A percentile compares a stretch with the other conserved stretches of the same genome.
phyloP scores from a whole-genome alignment of 331 rosid species.

The Rhamnella rubrinervis region DNA sequence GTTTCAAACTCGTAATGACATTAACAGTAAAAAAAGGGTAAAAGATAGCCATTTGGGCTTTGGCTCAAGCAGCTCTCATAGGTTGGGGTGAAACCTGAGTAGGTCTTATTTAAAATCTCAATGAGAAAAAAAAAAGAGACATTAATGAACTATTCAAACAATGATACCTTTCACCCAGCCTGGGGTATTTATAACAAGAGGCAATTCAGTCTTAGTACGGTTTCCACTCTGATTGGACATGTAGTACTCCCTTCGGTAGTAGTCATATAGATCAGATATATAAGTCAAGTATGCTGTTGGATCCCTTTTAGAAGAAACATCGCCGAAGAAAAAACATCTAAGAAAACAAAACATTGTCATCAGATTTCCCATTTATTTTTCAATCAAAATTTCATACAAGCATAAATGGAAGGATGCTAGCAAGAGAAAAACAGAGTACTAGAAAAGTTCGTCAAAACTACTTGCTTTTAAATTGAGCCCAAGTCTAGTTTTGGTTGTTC shows the following conservation, averaged over 20 bases:
- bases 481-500: neutral
- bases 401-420: neutral
- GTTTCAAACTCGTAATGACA: neutral
- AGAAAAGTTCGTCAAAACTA: neutral
- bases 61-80: slow-evolving; percentile 5
- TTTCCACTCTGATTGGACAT: slow-evolving; percentile 29
- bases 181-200: slow-evolving; percentile 86
- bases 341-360: slow-evolving; percentile 16
- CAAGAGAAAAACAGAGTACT: neutral
- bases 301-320: slow-evolving; percentile 69
- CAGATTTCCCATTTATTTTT: neutral
- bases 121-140: slow-evolving; percentile 4
- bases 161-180: slow-evolving; percentile 85
- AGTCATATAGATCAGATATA: slow-evolving; percentile 49
- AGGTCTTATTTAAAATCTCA: slow-evolving; percentile 5
- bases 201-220: slow-evolving; percentile 44
- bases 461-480: neutral
- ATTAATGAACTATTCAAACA: neutral
- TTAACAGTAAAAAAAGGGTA: neutral
- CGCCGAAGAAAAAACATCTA: slow-evolving; percentile 92
- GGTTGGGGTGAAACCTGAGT: neutral
- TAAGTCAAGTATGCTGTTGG: slow-evolving; percentile 56
- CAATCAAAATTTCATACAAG: neutral
- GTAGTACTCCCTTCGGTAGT: slow-evolving; percentile 52
- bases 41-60: neutral